A percentile compares a stretch with the other conserved stretches of the same genome.
Evolutionary conservation across 352 stramenopile species (phyloP).

Genomic region (Globisporangium yorkense): DNA sequence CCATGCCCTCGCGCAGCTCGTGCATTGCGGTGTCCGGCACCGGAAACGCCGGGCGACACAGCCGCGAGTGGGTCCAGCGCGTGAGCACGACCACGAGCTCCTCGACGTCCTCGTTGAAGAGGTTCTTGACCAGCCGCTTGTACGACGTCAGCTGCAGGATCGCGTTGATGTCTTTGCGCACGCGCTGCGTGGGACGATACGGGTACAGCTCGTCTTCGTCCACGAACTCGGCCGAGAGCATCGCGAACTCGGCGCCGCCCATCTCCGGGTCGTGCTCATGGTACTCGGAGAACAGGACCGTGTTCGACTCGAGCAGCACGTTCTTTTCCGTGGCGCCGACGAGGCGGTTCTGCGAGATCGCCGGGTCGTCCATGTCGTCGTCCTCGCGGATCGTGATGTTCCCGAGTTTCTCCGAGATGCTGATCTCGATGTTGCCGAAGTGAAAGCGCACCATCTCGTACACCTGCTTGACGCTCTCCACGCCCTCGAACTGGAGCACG

Average conservation of each 20-base stretch:
- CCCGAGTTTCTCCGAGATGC: slow-evolving; percentile 55
- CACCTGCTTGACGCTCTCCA: slow-evolving; percentile 32
- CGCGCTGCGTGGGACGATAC: slow-evolving; percentile 27
- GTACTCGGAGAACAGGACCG: slow-evolving; percentile 28
- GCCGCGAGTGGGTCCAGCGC: slow-evolving; percentile 27
- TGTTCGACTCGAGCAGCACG: slow-evolving; percentile 35
- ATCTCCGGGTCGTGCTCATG: slow-evolving; percentile 20
- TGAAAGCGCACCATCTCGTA: slow-evolving; percentile 51
- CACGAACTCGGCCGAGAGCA: slow-evolving; percentile 30
- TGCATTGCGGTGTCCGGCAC: slow-evolving; percentile 21
- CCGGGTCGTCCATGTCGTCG: slow-evolving; percentile 39
- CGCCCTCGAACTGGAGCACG: slow-evolving; percentile 39
- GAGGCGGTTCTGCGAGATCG: slow-evolving; percentile 41
- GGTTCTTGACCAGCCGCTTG: slow-evolving; percentile 11
- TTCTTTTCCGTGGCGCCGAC: slow-evolving; percentile 30
- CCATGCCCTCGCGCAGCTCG: slow-evolving; percentile 34
- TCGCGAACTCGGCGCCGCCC: slow-evolving; percentile 25
- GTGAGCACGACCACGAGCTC: slow-evolving; percentile 37
- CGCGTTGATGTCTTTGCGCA: slow-evolving; percentile 37
- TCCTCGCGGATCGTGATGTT: slow-evolving; percentile 73
- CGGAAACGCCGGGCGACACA: slow-evolving; percentile 23
- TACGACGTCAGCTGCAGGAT: slow-evolving; percentile 20
- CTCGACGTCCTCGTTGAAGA: slow-evolving; percentile 11
- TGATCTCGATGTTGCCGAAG: slow-evolving; percentile 60
- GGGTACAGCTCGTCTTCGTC: slow-evolving; percentile 37